These are phyloP conservation scores for Cupressus sempervirens DNA, from an alignment of 75 land plant species.

Conservation along the genomic window DNA sequence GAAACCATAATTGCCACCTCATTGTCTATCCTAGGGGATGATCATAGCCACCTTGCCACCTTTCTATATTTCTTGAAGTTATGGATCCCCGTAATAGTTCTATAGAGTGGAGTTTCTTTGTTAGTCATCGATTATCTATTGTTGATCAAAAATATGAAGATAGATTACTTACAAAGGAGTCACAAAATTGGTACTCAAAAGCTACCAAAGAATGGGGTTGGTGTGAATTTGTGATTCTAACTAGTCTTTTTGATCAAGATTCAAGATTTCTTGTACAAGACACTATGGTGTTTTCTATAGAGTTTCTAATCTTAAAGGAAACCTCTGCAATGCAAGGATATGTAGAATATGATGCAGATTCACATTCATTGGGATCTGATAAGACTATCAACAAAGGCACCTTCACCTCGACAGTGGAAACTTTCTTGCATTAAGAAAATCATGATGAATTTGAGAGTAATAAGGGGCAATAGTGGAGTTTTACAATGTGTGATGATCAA, in stretches of 20 bases:
- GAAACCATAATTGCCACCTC: slow-evolving; percentile 90
- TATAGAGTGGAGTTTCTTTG: slow-evolving; percentile 98
- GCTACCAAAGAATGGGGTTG: slow-evolving; percentile 99
- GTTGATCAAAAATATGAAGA: slow-evolving; percentile 90
- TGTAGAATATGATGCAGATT: slow-evolving; percentile 40
- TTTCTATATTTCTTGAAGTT: slow-evolving; percentile 97
- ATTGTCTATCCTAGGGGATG: slow-evolving; percentile 98
- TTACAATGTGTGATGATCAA: no score
- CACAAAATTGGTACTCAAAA: slow-evolving; percentile 96
- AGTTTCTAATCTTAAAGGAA: slow-evolving; percentile 95
- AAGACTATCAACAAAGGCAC: slow-evolving; percentile 48
- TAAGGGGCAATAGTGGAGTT: no score
- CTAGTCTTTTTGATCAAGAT: slow-evolving; percentile 96
- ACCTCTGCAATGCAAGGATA: slow-evolving; percentile 67
- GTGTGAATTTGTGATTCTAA: slow-evolving; percentile 96
- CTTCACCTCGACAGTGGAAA: slow-evolving; percentile 95
- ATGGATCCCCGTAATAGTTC: slow-evolving; percentile 78
- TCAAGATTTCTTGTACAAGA: slow-evolving; percentile 93
- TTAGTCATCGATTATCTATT: slow-evolving; percentile 88
- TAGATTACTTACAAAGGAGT: slow-evolving; percentile 92
- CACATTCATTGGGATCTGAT: slow-evolving; percentile 26
- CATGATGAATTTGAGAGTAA: no score
- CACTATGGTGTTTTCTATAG: slow-evolving; percentile 88
- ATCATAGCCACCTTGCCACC: slow-evolving; percentile 97
- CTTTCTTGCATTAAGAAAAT: slow-evolving; percentile 97